These are phyloP conservation scores for Nymphaea thermarum DNA, from an alignment of 164 flowering plant genomes.

Conservation along the genomic window DNA sequence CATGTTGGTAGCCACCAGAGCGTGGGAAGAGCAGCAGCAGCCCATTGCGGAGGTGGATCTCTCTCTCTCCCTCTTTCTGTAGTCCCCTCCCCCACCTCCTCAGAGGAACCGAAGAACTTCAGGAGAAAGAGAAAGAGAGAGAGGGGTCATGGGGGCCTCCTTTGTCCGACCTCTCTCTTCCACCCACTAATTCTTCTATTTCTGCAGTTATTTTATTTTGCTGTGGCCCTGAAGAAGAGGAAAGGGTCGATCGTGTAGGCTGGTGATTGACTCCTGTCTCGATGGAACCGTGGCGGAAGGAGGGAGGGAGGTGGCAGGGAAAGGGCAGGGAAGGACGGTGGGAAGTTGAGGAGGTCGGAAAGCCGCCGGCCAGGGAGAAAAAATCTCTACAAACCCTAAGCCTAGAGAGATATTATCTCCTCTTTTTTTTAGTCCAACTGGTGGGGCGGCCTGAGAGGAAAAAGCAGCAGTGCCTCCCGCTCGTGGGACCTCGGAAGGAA, in stretches of 20 bases:
- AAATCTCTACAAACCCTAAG: not conserved
- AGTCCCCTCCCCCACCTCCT: too few species aligned
- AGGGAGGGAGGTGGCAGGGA: not conserved
- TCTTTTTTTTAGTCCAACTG: constrained; percentile 2
- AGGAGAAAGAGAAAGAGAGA: not conserved
- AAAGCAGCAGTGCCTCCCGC: constrained; percentile 10
- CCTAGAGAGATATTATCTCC: not conserved
- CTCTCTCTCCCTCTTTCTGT: not conserved
- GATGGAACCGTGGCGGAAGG: constrained; percentile 1
- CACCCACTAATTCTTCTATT: too few species aligned
- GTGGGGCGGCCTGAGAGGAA: constrained; percentile 5
- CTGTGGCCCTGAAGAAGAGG: not conserved
- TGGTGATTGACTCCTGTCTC: not conserved
- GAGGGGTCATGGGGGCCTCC: not conserved
- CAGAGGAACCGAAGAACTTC: not conserved
- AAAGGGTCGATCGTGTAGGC: not conserved
- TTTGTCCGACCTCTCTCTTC: not conserved
- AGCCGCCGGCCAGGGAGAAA: not conserved
- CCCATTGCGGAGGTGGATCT: not conserved
- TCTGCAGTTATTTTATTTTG: too few species aligned
- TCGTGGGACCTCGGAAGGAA: constrained; percentile 21
- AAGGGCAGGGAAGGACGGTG: not conserved
- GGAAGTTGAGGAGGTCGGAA: not conserved
- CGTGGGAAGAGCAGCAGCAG: not conserved
- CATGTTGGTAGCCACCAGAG: not conserved